Percentiles rank a stretch among this genome's conserved stretches.
Evolutionary conservation across 768 basidiomycete genomes (phyloP).

Genomic region (Daedaleopsis sinensis): DNA sequence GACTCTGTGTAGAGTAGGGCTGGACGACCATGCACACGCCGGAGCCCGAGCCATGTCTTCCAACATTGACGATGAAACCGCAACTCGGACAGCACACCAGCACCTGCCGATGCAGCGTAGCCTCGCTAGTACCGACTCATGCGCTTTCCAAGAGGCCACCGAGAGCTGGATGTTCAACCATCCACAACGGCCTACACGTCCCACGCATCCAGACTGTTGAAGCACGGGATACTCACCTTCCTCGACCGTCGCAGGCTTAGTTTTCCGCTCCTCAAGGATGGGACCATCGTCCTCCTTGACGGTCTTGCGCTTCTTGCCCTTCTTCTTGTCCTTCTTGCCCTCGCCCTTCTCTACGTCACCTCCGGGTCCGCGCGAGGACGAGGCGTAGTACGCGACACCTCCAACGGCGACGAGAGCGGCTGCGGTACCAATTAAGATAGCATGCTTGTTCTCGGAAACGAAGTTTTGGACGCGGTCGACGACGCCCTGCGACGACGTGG

Average conservation of each 20-base stretch:
- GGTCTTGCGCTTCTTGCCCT: conserved; percentile 61
- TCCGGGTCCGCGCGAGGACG: conserved; percentile 46
- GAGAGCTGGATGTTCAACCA: background rate
- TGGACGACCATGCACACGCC: too few relatives aligned
- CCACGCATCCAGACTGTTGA: background rate
- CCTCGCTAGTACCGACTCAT: too few relatives aligned
- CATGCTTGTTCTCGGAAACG: conserved; percentile 77
- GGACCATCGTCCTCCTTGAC: conserved; percentile 68
- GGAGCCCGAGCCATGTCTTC: too few relatives aligned
- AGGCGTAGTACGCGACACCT: conserved; percentile 77
- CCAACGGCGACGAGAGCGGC: conserved; percentile 72
- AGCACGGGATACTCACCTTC: conserved; percentile 22
- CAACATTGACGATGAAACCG: too few relatives aligned
- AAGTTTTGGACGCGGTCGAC: conserved; percentile 70
- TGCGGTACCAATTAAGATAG: conserved; percentile 71
- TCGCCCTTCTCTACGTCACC: conserved; percentile 45
- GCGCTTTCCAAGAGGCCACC: background rate
- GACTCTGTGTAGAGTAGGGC: too few relatives aligned
- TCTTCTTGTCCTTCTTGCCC: conserved; percentile 53
- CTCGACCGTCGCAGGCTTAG: conserved; percentile 39
- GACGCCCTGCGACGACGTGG: conserved; percentile 37
- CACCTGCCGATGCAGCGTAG: background rate
- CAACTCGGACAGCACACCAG: background rate
- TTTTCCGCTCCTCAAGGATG: conserved; percentile 74
- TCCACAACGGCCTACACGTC: background rate